These are phyloP conservation scores for Stagonosporopsis chrysanthemi DNA, from an alignment of 2,329 filamentous ascomycete species.

Conservation along the genomic window DNA sequence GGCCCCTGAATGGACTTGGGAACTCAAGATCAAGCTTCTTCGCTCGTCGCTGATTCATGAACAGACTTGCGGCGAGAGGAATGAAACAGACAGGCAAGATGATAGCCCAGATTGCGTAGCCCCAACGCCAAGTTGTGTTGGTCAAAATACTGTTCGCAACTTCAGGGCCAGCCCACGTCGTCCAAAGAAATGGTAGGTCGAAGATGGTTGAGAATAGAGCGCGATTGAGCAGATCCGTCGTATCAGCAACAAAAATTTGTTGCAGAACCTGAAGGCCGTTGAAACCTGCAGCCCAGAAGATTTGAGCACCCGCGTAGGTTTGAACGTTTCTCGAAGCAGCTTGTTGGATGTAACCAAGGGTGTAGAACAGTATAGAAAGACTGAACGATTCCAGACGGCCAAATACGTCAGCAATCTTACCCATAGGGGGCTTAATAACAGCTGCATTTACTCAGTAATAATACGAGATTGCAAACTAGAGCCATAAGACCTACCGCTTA, in stretches of 20 bases:
- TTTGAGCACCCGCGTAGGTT: slow-evolving; percentile 61
- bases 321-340: slow-evolving; percentile 63
- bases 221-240: slow-evolving; percentile 63
- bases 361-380: slow-evolving; percentile 62
- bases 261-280: slow-evolving; percentile 68
- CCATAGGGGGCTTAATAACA: slow-evolving; percentile 67
- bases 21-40: slow-evolving; percentile 57
- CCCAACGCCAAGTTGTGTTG: slow-evolving; percentile 65
- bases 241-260: slow-evolving; percentile 72
- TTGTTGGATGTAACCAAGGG: slow-evolving; percentile 65
- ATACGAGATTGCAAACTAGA: background rate
- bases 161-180: slow-evolving; percentile 66
- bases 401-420: slow-evolving; percentile 68
- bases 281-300: slow-evolving; percentile 68
- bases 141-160: slow-evolving; percentile 59
- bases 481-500: slow-evolving; percentile 50
- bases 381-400: slow-evolving; percentile 67
- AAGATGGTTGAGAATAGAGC: slow-evolving; percentile 66
- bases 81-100: slow-evolving; percentile 65
- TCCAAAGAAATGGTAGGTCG: slow-evolving; percentile 67
- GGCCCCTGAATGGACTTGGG: slow-evolving; percentile 50
- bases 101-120: slow-evolving; percentile 68
- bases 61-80: slow-evolving; percentile 62
- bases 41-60: slow-evolving; percentile 61
- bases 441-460: slow-evolving; percentile 39